phyloP scores from a whole-genome alignment of 1,284 basidiomycete genomes.

The Trichosporon coremiiforme region DNA sequence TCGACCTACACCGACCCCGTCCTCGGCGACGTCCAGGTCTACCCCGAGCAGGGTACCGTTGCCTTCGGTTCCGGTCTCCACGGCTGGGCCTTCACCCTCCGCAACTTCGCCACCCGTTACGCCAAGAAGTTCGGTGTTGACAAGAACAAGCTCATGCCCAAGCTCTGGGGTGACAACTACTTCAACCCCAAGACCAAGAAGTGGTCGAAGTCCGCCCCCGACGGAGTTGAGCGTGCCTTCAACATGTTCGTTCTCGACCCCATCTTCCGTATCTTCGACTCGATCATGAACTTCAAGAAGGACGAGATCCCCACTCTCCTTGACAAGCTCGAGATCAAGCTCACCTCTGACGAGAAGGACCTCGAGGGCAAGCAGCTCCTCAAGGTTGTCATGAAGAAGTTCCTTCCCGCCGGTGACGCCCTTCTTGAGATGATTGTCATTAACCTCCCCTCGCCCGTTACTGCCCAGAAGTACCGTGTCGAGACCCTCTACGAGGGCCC shows the following conservation, averaged over 20 bases:
- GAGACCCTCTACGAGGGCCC: slow-evolving; percentile 99
- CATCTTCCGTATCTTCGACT: slow-evolving; percentile 98
- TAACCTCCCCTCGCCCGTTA: slow-evolving; percentile 94
- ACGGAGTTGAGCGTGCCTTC: slow-evolving; percentile 91
- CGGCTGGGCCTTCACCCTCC: slow-evolving; percentile 99
- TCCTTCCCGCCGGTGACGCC: slow-evolving; percentile 98
- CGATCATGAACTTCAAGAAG: slow-evolving; percentile 99
- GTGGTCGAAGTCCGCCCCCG: slow-evolving; percentile 84
- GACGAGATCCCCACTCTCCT: slow-evolving; percentile 81
- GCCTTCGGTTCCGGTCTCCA: slow-evolving; percentile 99
- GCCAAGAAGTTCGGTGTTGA: slow-evolving; percentile 99
- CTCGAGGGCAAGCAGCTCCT: slow-evolving; percentile 95
- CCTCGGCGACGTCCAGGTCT: slow-evolving; percentile 98
- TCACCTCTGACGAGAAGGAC: slow-evolving; percentile 87
- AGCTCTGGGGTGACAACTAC: slow-evolving; percentile 99
- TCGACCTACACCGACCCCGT: slow-evolving; percentile 94
- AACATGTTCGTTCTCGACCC: slow-evolving; percentile 98
- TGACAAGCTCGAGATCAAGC: slow-evolving; percentile 95
- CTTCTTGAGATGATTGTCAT: slow-evolving; percentile 99
- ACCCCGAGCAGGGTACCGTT: slow-evolving; percentile 97
- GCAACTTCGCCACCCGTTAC: slow-evolving; percentile 94
- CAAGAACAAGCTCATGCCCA: slow-evolving; percentile 96
- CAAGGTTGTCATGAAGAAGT: slow-evolving; percentile 99
- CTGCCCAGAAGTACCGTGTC: slow-evolving; percentile 97
- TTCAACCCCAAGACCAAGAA: slow-evolving; percentile 98